These are phyloP conservation scores for Penicillium tannophilum DNA, from an alignment of 495 filamentous ascomycete species.

Conservation along the genomic window DNA sequence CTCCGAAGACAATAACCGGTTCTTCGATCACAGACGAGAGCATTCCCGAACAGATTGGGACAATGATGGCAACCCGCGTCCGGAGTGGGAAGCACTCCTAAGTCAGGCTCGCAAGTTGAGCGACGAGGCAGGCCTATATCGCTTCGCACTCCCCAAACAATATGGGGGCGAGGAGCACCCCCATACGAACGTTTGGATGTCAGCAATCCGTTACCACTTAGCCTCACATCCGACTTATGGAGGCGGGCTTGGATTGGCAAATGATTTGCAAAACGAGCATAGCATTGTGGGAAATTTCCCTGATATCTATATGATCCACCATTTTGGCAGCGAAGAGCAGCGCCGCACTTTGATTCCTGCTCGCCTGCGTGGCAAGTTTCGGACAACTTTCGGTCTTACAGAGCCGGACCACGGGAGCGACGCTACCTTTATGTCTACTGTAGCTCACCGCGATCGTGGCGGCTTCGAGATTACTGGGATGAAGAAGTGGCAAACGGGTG, in stretches of 20 bases:
- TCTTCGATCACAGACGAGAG: conserved; percentile 64
- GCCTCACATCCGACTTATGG: conserved; percentile 46
- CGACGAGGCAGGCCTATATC: conserved; percentile 58
- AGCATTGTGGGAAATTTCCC: conserved; percentile 62
- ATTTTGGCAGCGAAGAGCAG: conserved; percentile 55
- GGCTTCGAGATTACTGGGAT: conserved; percentile 55
- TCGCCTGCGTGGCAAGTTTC: conserved; percentile 48
- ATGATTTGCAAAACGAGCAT: conserved; percentile 65
- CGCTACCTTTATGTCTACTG: conserved; percentile 58
- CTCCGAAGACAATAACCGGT: conserved; percentile 56
- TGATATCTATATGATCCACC: conserved; percentile 56
- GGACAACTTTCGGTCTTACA: conserved; percentile 60
- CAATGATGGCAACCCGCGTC: conserved; percentile 51
- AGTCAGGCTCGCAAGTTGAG: conserved; percentile 44
- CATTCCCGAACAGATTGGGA: conserved; percentile 58
- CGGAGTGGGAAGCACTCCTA: conserved; percentile 58
- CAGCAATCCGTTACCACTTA: conserved; percentile 59
- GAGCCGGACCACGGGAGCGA: conserved; percentile 63
- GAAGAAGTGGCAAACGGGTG: conserved; percentile 66
- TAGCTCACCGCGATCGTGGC: conserved; percentile 37
- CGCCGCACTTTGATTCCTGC: conserved; percentile 50
- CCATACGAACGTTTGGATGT: conserved; percentile 50
- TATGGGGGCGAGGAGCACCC: conserved; percentile 55
- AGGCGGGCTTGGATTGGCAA: conserved; percentile 56
- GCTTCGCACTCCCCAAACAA: conserved; percentile 54